Conservation (phyloP, 2,329 filamentous ascomycete species). For the Tolypocladium ovalisporum region DNA sequence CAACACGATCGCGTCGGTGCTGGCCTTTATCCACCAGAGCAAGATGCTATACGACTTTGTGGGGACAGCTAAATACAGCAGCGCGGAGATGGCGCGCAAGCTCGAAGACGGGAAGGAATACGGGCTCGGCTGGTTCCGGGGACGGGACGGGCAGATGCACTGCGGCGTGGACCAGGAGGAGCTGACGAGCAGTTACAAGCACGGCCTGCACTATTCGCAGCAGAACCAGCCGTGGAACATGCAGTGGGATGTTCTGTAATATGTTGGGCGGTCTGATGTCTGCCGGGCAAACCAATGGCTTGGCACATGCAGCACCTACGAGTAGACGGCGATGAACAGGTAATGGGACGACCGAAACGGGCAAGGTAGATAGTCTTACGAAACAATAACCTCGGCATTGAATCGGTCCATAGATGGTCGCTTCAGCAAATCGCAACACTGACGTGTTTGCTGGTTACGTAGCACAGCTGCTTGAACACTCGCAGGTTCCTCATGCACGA, state of each 20-base stretch:
- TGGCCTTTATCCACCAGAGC: slow-evolving; percentile 70
- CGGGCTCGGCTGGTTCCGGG: slow-evolving; percentile 66
- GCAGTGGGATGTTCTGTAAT: slow-evolving; percentile 26
- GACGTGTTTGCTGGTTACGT: background rate
- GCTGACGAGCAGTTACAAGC: slow-evolving; percentile 52
- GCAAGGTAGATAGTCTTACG: too few species aligned
- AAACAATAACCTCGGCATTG: background rate
- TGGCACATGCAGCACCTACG: too few species aligned
- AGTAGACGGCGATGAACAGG: background rate
- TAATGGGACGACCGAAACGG: background rate
- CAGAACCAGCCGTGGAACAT: slow-evolving; percentile 42
- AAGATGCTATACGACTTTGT: slow-evolving; percentile 73
- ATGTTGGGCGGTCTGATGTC: background rate
- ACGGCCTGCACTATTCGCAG: slow-evolving; percentile 41
- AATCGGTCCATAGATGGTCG: background rate
- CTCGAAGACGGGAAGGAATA: slow-evolving; percentile 54
- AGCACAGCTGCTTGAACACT: background rate
- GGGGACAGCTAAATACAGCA: slow-evolving; percentile 52
- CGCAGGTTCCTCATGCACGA: background rate
- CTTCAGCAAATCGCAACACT: background rate
- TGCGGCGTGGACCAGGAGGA: slow-evolving; percentile 72
- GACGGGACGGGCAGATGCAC: slow-evolving; percentile 62
- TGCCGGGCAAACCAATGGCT: too few species aligned
- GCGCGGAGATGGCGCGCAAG: slow-evolving; percentile 47
- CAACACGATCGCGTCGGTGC: slow-evolving; percentile 64